phyloP scores from a whole-genome alignment of 2,329 filamentous ascomycete genomes.

The Trichoderma atroviride region DNA sequence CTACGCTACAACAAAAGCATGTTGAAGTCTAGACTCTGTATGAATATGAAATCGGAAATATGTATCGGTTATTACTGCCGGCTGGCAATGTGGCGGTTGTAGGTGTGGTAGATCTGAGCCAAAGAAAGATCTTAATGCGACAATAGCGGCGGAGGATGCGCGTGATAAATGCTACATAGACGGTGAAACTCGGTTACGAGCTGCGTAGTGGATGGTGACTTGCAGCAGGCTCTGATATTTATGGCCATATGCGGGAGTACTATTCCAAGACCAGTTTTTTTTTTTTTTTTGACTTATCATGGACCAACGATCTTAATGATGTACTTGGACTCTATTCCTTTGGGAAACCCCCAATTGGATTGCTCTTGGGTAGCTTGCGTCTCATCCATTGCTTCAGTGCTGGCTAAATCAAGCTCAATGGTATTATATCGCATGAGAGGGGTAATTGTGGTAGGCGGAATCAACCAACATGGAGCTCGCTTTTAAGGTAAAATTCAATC shows the following conservation, averaged over 20 bases:
- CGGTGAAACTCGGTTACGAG: not conserved
- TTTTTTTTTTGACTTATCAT: not conserved
- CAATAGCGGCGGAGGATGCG: not conserved
- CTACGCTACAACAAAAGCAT: not conserved
- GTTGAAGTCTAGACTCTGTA: not conserved
- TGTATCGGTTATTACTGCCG: not conserved
- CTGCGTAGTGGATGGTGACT: not conserved
- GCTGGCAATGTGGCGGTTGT: not conserved
- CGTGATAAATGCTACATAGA: not conserved
- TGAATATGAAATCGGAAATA: not conserved
- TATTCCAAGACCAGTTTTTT: not conserved
- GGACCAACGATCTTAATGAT: not conserved
- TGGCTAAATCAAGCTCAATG: not conserved
- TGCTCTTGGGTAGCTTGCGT: not conserved
- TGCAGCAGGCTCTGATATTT: not conserved
- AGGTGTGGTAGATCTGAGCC: not conserved
- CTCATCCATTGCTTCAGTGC: not conserved
- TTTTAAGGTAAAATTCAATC: too few species aligned
- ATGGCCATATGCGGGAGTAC: not conserved
- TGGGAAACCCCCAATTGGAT: not conserved
- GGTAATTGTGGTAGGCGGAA: not conserved
- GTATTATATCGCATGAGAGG: not conserved
- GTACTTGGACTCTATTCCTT: not conserved
- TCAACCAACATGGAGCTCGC: too few species aligned
- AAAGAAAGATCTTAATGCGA: not conserved